Evolutionary conservation across 2,329 filamentous ascomycete species (phyloP), one percentile per base, ranked within the genome.

Genomic region (Colletotrichum lindemuthianum): DNA sequence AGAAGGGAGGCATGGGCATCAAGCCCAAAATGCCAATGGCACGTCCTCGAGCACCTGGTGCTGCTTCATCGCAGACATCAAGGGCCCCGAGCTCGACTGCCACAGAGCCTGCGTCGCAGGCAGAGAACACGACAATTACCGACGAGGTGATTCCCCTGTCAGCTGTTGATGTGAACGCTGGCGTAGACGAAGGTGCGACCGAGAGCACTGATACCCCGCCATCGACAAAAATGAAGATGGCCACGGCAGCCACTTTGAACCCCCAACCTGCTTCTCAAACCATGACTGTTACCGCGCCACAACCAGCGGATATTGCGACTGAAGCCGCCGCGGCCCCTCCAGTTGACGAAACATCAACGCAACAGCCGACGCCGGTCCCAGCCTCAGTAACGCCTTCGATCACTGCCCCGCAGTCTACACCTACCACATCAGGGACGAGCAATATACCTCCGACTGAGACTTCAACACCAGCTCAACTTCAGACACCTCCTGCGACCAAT

Each of bases 11-110:
- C 70, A 79, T 83, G 63, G 82, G 82, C 78, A 92, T 93, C 79
- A 91, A 91, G 74, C 90, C 90, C 48, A 92, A 91, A 79, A 86
- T 86, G 68, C 86, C 86, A 37, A 75, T 78, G 39, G 81, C 82
- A 68, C 86, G 88, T 72, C 82, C 84, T 63, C 79, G 82, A 60
- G 73, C 75, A 66, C 80, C 81, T 68, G 77, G 79, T 59, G 74
- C 79, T 63, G 71, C 74, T 61, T 72, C 77, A 61, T 72, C 72
- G 60, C 73, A 74, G 51, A 71, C 79, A 47, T 75, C 79, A 37
- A 67, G 67, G 48, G 68, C 70, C 8, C 60, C 69, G 32, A 49
- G 60, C 32, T 40, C 51, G 57, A 47, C 50, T 45, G 45, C 55
- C 11, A 45, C 63, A 12, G 55, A 63, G 44, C 45, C 60, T 8